phyloP scores from a whole-genome alignment of 371 early-diverging fungal species.

The Parasitella parasitica region DNA sequence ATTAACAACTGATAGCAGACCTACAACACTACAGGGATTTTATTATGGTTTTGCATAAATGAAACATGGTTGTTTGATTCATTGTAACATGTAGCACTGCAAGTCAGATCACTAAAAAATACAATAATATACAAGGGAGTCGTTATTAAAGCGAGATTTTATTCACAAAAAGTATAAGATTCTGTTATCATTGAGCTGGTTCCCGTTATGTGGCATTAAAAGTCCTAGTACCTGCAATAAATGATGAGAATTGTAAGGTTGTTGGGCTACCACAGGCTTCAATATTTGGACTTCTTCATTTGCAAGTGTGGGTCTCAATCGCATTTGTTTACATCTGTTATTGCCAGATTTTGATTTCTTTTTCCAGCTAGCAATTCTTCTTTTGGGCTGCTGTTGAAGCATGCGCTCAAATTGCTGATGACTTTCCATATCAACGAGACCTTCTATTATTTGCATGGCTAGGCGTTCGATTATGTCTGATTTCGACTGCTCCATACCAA shows the following conservation, averaged over 20 bases:
- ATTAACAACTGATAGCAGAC: no score
- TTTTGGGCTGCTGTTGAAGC: constrained; percentile 12
- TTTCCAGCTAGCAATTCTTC: constrained; percentile 7
- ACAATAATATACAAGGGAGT: no score
- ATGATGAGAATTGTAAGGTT: not conserved
- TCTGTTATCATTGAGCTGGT: not conserved
- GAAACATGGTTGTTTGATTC: no score
- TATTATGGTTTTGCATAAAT: no score
- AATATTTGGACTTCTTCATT: not conserved
- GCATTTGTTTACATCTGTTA: not conserved
- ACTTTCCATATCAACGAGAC: constrained; percentile 10
- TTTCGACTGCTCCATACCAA: not conserved
- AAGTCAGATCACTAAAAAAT: no score
- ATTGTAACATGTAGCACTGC: no score
- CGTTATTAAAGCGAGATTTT: no score
- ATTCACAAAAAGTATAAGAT: not conserved
- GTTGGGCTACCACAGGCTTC: not conserved
- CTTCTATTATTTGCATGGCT: constrained; percentile 13
- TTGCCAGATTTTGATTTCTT: not conserved
- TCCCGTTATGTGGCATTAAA: not conserved
- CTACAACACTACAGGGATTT: no score
- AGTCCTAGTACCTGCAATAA: not conserved
- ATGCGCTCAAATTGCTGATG: constrained; percentile 6
- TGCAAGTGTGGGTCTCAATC: not conserved
- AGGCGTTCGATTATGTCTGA: not conserved